Percentiles rank a stretch among this genome's conserved stretches.
These are phyloP conservation scores for Naegleria lovaniensis DNA, from an alignment of 208 protist species.

Conservation along the genomic window DNA sequence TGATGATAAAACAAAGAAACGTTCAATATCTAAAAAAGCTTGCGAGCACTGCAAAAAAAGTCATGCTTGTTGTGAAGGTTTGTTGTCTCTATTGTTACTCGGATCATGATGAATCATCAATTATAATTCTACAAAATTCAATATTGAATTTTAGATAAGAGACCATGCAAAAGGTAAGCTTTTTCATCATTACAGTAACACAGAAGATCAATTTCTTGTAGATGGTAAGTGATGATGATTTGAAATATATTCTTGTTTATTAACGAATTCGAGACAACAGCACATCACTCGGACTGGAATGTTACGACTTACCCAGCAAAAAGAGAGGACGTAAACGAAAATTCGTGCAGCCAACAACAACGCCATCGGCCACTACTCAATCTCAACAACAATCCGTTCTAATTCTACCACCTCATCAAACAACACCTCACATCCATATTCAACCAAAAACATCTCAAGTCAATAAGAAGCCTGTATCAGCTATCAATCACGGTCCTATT, in stretches of 20 bases:
- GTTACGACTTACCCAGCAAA: slow-evolving; percentile 7
- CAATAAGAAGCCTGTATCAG: background rate
- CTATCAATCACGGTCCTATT: background rate
- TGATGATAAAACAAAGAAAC: background rate
- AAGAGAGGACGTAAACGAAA: slow-evolving; percentile 27
- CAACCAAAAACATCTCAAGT: background rate
- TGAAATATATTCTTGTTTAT: too few species aligned
- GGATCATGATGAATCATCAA: background rate
- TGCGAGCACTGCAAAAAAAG: slow-evolving; percentile 22
- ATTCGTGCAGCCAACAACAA: background rate
- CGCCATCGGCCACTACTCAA: background rate
- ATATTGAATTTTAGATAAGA: too few species aligned
- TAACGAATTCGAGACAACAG: background rate
- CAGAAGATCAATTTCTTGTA: too few species aligned
- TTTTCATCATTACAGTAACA: too few species aligned
- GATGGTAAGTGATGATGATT: too few species aligned
- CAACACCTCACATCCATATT: background rate
- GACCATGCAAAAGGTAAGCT: slow-evolving; percentile 20
- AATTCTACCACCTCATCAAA: background rate
- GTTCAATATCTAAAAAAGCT: slow-evolving; percentile 9
- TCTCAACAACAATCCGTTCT: background rate
- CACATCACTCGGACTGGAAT: background rate
- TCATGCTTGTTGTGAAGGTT: slow-evolving; percentile 21
- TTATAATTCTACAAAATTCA: too few species aligned
- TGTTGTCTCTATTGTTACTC: background rate